Conservation (phyloP, 192 early-diverging fungal genomes). For the Cetraspora pellucida region DNA sequence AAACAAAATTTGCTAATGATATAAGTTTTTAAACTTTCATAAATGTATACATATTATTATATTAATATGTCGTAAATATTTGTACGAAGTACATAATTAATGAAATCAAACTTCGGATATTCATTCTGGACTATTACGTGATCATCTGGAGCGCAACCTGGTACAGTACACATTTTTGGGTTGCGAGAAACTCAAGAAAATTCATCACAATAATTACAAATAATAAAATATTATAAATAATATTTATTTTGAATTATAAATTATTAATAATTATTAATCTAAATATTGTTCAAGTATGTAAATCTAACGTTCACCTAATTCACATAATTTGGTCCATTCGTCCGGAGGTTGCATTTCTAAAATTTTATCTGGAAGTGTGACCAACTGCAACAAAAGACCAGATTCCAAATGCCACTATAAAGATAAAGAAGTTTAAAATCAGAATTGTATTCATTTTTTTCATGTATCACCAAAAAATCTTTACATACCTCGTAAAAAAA, state of each 20-base stretch:
- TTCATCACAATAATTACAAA: conserved; percentile 25
- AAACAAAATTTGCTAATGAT: too few species aligned
- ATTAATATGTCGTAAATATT: too few species aligned
- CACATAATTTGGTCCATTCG: conserved; percentile 42
- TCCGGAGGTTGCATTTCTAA: conserved; percentile 44
- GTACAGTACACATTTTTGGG: too few species aligned
- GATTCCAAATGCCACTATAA: conserved; percentile 55
- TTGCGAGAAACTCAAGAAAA: conserved; percentile 27
- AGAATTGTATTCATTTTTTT: conserved; percentile 31
- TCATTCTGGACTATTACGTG: too few species aligned
- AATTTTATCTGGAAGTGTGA: conserved; percentile 45
- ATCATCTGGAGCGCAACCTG: too few species aligned
- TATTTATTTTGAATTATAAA: conserved; percentile 35
- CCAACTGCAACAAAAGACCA: conserved; percentile 51
- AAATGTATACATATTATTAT: too few species aligned
- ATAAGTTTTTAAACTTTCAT: too few species aligned
- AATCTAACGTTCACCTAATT: conserved; percentile 38
- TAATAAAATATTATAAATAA: conserved; percentile 30
- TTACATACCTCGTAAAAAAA: conserved; percentile 36
- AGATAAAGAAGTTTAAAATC: conserved; percentile 35
- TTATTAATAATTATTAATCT: conserved; percentile 27
- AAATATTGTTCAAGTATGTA: conserved; percentile 34
- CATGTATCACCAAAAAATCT: conserved; percentile 36
- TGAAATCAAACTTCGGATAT: too few species aligned
- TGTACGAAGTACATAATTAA: too few species aligned